A percentile compares a stretch with the other conserved stretches of the same genome.
Conservation (phyloP, 805 yeast genomes). For the Sugiyamaella lignohabitans region DNA sequence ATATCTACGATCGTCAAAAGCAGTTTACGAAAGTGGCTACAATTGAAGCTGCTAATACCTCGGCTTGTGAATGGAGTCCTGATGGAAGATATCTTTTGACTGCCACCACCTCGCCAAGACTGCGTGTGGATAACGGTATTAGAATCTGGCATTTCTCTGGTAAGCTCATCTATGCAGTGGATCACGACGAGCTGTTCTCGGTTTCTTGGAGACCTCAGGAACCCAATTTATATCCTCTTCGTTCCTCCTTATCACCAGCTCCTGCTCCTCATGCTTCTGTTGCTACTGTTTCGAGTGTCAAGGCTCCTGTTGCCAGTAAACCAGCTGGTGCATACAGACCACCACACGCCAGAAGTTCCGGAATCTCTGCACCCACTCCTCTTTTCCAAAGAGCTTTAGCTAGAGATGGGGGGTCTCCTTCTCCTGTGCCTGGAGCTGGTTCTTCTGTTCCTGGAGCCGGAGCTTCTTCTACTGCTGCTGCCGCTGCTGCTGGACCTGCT, state of each 20-base stretch:
- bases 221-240: slow-evolving; percentile 49
- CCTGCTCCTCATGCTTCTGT: slow-evolving; percentile 71
- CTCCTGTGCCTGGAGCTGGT: slow-evolving; percentile 20
- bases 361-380: slow-evolving; percentile 27
- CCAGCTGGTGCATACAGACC: slow-evolving; percentile 93
- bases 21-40: slow-evolving; percentile 73
- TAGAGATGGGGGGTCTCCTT: slow-evolving; percentile 8
- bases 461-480: slow-evolving; percentile 42
- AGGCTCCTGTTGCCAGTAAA: slow-evolving; percentile 40
- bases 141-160: slow-evolving; percentile 93
- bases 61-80: slow-evolving; percentile 98
- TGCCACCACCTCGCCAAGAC: slow-evolving; percentile 94
- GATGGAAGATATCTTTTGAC: slow-evolving; percentile 90
- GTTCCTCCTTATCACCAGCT: slow-evolving; percentile 36
- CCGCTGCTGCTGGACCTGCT: slow-evolving; percentile 39
- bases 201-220: slow-evolving; percentile 80
- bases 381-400: slow-evolving; percentile 23
- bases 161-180: slow-evolving; percentile 66
- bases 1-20: slow-evolving; percentile 85
- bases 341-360: slow-evolving; percentile 72
- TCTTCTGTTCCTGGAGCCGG: slow-evolving; percentile 28
- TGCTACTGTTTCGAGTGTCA: slow-evolving; percentile 24
- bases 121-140: slow-evolving; percentile 93
- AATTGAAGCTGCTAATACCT: slow-evolving; percentile 88
- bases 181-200: slow-evolving; percentile 71